Evolutionary conservation across 2,329 filamentous ascomycete genomes (phyloP), one percentile per base, ranked within the genome.

Genomic region (Trichophaea hybrida): DNA sequence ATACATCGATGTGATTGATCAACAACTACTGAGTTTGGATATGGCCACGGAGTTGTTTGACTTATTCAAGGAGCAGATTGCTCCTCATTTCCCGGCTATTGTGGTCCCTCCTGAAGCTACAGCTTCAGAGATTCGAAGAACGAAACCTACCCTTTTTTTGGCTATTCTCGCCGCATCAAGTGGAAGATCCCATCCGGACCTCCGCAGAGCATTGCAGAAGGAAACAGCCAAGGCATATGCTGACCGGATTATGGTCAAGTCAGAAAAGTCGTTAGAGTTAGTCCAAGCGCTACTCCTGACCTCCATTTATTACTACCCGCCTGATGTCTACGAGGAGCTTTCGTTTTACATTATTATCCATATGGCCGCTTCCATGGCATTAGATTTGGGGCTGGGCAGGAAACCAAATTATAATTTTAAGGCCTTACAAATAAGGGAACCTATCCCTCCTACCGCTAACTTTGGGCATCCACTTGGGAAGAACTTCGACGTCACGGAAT

Each of bases 1-100:
- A 50, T 57, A 61, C 40, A n/a, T 59, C 8, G 76, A 79, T 69
- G 69, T 76, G 35, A 74, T 79, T 55, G 75, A 77, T 59, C 70
- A 73, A 54, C 73, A 74, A 1, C 60, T 84, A 13, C 73, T 85
- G 62, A 74, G 74, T 58, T 72, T 74, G 4, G 74, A 78, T 4
- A 70, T 73, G 2, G 80, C 80, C 0, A 72, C 74, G n/a, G 74
- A 73, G 17, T 74, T 83, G 48, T 69, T 69, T 40, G 61, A 65
- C 43, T 65, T 61, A 55, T 69, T 68, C 57, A 61, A 68, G 44
- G 59, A 66, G 32, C 60, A 68, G n/a, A 65, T 69, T 59, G 59
- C 64, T 2, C 65, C 62, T 5, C 60, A 67, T 44, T 65, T 69
- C 49, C 68, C 68, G 4, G 62, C 61, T 1, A 64, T 69, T 24